Base-by-base conservation (phyloP, 352 stramenopile species). In the Phytophthora pinifolia region DNA sequence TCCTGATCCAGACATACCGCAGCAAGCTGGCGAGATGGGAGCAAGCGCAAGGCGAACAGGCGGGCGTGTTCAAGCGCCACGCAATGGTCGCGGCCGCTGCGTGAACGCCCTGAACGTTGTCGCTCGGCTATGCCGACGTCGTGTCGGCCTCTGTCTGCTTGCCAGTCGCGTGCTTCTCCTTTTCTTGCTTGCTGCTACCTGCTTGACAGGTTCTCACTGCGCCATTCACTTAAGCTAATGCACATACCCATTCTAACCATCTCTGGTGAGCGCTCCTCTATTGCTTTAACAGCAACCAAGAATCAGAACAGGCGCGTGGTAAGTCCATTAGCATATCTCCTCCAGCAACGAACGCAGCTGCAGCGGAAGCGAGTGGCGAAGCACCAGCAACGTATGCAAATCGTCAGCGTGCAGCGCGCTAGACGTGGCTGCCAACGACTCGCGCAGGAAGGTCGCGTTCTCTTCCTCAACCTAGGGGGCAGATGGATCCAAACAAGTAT, bases 1-100 rank as follows among this genome's bases (percentile, higher is more conserved):
- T 89, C 51, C 70, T 94, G 9, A 88, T 91, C 35, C 74, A 89
- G 63, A 88, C 73, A 14, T 88, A 86, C 46, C 69, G 81, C 46
- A 85, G 67, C 49, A 76, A 78, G 39, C 62, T 88, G 15, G 76
- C 63, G 9, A 77, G 74, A 41, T 94, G 83, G 83, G 79, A 94
- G 46, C 78, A 87, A 22, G 72, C 70, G 0, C 74, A 86, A 41
- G 72, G 58, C 4, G 81, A 81, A 12, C 67, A 91, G 41, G 57
- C 78, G 1, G 83, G 83, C 10, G 80, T 94, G 44, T 94, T 86
- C 59, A 89, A 89, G 59, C 83, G 83, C 9, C 62, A 74, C 17
- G 54, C 67, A 0, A 36, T 76, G 13, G 82, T 84, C 27, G 76
- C 73, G 15, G 65, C 83, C 17, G 77, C 79, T 2, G 81, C 79